A percentile compares a stretch with the other conserved stretches of the same genome.
Conservation (phyloP, 23 red algal species). For the Pyropia haitanensis region DNA sequence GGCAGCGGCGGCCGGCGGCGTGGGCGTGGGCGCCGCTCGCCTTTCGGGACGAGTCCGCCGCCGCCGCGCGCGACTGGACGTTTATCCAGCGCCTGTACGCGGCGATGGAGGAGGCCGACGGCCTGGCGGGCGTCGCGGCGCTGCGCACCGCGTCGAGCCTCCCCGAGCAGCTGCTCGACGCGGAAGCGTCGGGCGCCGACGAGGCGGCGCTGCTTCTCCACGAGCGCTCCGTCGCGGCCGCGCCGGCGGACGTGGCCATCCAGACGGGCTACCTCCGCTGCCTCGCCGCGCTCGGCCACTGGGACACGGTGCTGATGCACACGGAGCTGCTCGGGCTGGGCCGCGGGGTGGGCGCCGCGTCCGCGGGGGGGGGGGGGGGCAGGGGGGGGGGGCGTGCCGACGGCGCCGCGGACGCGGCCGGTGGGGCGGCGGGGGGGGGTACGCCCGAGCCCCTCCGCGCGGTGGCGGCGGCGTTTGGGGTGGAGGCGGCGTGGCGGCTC, state of each 20-base stretch:
- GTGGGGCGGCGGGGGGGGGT: neutral
- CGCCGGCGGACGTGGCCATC: constrained; percentile 1
- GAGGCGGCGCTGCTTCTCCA: constrained; percentile 60
- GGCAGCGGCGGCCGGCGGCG: neutral
- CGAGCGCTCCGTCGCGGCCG: constrained; percentile 41
- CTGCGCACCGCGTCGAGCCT: constrained; percentile 24
- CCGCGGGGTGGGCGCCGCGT: neutral
- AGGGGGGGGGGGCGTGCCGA: too few species aligned
- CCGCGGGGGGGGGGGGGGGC: too few species aligned
- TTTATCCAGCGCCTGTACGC: constrained; percentile 49
- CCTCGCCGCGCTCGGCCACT: constrained; percentile 61
- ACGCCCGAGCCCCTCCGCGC: too few species aligned
- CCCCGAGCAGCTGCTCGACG: constrained; percentile 43
- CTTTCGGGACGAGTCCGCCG: neutral
- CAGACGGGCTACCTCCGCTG: constrained; percentile 63
- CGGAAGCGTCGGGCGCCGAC: constrained; percentile 43
- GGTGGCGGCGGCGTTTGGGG: constrained; percentile 16
- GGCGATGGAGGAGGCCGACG: constrained; percentile 45
- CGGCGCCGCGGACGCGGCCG: neutral
- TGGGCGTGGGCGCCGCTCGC: neutral
- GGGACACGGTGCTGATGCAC: constrained; percentile 71
- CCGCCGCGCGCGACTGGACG: neutral
- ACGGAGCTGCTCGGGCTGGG: constrained; percentile 24
- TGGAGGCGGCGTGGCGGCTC: constrained; percentile 80
- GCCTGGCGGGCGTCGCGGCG: constrained; percentile 43